A percentile compares a stretch with the other conserved stretches of the same genome.
Conservation (phyloP, 2,329 filamentous ascomycete genomes). For the Alternaria rosae region DNA sequence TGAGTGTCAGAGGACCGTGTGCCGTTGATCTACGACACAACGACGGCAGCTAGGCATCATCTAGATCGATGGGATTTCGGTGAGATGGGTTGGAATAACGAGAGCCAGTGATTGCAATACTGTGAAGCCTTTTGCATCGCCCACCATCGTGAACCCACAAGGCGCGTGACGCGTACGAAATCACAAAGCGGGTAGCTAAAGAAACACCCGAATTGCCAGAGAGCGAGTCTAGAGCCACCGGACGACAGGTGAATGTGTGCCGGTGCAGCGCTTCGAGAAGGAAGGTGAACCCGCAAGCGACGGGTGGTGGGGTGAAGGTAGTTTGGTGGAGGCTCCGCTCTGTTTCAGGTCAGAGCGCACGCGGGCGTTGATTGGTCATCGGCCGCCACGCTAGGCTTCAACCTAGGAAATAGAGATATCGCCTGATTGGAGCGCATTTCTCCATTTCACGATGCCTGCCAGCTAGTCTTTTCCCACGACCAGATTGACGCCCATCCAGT, state of each 20-base stretch:
- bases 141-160: conserved; percentile 9
- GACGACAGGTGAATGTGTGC: conserved; percentile 44
- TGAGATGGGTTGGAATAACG: conserved; percentile 25
- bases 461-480: conserved; percentile 14
- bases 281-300: conserved; percentile 19
- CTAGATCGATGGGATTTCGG: conserved; percentile 25
- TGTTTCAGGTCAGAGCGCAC: conserved; percentile 29
- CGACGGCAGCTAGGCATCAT: conserved; percentile 32
- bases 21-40: conserved; percentile 35
- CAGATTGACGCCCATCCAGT: conserved; percentile 35
- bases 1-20: conserved; percentile 26
- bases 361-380: conserved; percentile 29
- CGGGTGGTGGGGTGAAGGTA: conserved; percentile 27
- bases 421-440: conserved; percentile 39
- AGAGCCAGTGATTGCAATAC: conserved; percentile 30
- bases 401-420: neutral
- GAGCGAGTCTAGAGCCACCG: conserved; percentile 29
- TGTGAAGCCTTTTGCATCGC: conserved; percentile 18
- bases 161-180: conserved; percentile 26
- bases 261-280: conserved; percentile 39
- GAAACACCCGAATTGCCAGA: too few relatives aligned
- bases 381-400: conserved; percentile 14
- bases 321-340: conserved; percentile 25
- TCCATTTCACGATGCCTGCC: conserved; percentile 12
- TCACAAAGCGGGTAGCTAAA: too few relatives aligned